A percentile compares a stretch with the other conserved stretches of the same genome.
Evolutionary conservation across 2,329 filamentous ascomycete genomes (phyloP).

Genomic region (Aspergillus thermomutatus): DNA sequence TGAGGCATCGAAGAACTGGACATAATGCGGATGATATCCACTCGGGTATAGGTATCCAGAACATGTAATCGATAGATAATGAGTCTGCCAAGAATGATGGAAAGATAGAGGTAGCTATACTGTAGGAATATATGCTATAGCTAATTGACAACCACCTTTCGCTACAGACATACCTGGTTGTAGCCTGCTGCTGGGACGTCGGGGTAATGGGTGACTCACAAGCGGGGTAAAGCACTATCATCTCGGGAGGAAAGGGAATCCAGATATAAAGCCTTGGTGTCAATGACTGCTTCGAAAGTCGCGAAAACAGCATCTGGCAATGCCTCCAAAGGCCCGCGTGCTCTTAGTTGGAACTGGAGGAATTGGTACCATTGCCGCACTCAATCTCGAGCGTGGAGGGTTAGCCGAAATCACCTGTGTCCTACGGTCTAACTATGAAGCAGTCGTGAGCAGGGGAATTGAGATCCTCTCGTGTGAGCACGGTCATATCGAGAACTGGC

Average conservation of each 20-base stretch:
- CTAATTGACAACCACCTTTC: neutral
- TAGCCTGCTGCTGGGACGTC: neutral
- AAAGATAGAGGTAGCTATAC: too few species aligned
- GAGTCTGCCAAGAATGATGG: too few species aligned
- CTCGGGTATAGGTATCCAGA: too few species aligned
- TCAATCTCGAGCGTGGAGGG: conserved; percentile 51
- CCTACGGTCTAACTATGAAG: conserved; percentile 54
- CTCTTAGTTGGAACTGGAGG: conserved; percentile 56
- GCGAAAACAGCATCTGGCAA: neutral
- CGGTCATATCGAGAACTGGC: conserved; percentile 49
- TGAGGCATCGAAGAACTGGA: too few species aligned
- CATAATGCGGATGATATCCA: too few species aligned
- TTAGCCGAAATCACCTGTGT: conserved; percentile 54
- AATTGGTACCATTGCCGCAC: conserved; percentile 55
- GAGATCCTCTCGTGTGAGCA: conserved; percentile 56
- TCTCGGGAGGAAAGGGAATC: too few species aligned
- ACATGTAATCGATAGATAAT: too few species aligned
- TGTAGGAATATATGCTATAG: too few species aligned
- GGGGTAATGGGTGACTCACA: neutral
- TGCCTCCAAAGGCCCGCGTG: conserved; percentile 37
- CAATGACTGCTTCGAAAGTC: too few species aligned
- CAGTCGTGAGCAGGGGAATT: conserved; percentile 49
- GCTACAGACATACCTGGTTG: too few species aligned
- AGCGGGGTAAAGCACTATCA: neutral
- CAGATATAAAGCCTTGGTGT: neutral